Percentiles rank a stretch among this genome's conserved stretches.
These are phyloP conservation scores for Balansia obtecta DNA, from an alignment of 2,329 filamentous ascomycete genomes.

Conservation along the genomic window DNA sequence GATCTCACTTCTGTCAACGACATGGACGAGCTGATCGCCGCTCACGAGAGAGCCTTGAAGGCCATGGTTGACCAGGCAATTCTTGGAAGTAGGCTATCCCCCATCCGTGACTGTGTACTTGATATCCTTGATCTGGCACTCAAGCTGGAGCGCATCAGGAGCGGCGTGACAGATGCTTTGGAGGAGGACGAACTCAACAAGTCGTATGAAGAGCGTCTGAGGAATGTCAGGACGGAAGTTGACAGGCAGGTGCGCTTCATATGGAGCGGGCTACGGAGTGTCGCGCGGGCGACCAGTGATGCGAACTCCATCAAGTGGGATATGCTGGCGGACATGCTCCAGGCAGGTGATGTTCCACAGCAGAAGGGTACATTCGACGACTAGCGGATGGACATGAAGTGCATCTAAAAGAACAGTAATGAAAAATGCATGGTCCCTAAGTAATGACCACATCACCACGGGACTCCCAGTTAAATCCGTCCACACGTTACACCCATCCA, in stretches of 20 bases:
- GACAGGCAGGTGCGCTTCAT: constrained; percentile 58
- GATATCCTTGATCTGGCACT: constrained; percentile 65
- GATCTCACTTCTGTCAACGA: constrained; percentile 51
- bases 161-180: neutral
- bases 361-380: neutral
- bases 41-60: constrained; percentile 52
- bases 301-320: constrained; percentile 55
- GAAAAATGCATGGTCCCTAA: neutral
- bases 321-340: constrained; percentile 67
- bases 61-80: constrained; percentile 56
- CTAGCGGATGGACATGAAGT: too few species aligned
- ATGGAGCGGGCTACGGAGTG: constrained; percentile 57
- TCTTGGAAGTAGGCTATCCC: constrained; percentile 52
- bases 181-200: constrained; percentile 20
- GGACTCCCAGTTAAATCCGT: too few species aligned
- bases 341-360: constrained; percentile 28
- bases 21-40: constrained; percentile 67
- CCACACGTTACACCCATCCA: too few species aligned
- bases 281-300: constrained; percentile 62
- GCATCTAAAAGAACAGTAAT: neutral
- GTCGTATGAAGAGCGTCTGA: constrained; percentile 39
- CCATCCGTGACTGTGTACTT: constrained; percentile 62
- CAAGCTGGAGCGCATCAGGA: constrained; percentile 50
- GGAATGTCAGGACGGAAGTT: constrained; percentile 48
- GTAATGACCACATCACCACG: too few species aligned